Evolutionary conservation across 495 filamentous ascomycete genomes (phyloP).

Genomic region (Penicillium paradoxum): DNA sequence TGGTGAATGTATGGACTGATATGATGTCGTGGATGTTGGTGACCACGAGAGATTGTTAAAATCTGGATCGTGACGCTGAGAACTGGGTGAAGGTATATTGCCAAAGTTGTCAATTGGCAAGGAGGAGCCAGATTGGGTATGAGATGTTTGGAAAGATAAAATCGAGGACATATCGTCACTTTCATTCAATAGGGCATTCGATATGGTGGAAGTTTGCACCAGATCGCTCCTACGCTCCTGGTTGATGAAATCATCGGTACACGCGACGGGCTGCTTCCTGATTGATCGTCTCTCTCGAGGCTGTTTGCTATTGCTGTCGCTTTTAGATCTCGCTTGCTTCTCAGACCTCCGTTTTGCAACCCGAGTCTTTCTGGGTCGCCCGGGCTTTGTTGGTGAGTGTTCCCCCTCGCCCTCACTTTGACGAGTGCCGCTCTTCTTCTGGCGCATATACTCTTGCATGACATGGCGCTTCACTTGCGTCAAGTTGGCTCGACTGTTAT

Average conservation of each 20-base stretch:
- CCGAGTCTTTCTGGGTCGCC: slow-evolving; percentile 18
- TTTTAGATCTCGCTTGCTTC: slow-evolving; percentile 3
- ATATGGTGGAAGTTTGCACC: neutral
- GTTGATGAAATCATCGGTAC: slow-evolving; percentile 2
- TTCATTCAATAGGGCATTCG: neutral
- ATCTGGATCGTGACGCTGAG: slow-evolving; percentile 10
- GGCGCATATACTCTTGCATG: slow-evolving; percentile 45
- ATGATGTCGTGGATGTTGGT: slow-evolving; percentile 12
- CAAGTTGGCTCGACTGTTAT: slow-evolving; percentile 35
- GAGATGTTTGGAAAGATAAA: slow-evolving; percentile 4
- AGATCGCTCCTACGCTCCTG: neutral
- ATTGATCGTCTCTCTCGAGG: neutral
- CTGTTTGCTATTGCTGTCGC: neutral
- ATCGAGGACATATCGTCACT: neutral
- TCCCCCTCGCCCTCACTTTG: slow-evolving; percentile 22
- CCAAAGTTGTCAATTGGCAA: neutral
- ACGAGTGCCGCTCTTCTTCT: slow-evolving; percentile 28
- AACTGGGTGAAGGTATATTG: slow-evolving; percentile 1
- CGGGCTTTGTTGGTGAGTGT: slow-evolving; percentile 13
- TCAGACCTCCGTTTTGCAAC: slow-evolving; percentile 4
- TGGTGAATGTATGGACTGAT: slow-evolving; percentile 24
- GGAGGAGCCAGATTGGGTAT: neutral
- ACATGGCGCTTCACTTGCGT: slow-evolving; percentile 45
- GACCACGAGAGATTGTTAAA: slow-evolving; percentile 14
- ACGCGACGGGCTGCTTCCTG: neutral